Evolutionary conservation across 768 basidiomycete genomes (phyloP), one percentile per base, ranked within the genome.

Genomic region (Lyophyllum decastes): DNA sequence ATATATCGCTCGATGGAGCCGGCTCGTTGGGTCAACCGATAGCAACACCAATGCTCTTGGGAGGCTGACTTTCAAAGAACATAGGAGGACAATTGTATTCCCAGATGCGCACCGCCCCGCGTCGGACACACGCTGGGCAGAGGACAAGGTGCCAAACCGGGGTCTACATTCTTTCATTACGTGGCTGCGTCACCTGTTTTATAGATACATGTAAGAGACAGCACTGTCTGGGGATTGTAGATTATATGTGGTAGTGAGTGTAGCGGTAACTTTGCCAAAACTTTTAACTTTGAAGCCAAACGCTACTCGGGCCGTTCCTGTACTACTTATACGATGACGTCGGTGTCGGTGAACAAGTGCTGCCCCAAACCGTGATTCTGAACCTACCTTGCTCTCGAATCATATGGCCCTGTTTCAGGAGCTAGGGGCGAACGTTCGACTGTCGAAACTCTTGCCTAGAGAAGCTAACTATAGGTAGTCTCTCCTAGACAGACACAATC

Each of bases 61-160:
- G 6, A 69, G 58, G 25, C 52, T 72, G 17, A 61, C 58, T 26
- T 70, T 74, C 33, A 70, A 66, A 34, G 71, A 72, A 58, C 68
- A 70, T 48, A 62, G 67, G 33, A 55, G 72, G n/a, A 70, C 60
- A 12, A 68, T 70, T 24, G 61, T 71, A 35, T 68, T 67, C 34
- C 60, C 61, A 19, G 48, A 49, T 44, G 19, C 64, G 21, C 61
- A 49, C 7, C 45, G 38, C 12, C 16, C 12, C n/a, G 14, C 49
- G 14, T 44, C 44, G 17, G 55, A 57, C 8, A 24, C 33, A 9
- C 49, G 38, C 21, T 34, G 47, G 55, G 41, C n/a, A 24, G 55
- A 49, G 38, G 57, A 19, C 4, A 38, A 41, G 27, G 40, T 48
- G 21, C 22, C 12, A 2, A 21, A 24, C 25, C 49, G 34, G 24